Percentiles rank a stretch among this genome's conserved stretches.
Evolutionary conservation across 169 alveolate species (phyloP).

Genomic region (Pseudocohnilembus persalinus): DNA sequence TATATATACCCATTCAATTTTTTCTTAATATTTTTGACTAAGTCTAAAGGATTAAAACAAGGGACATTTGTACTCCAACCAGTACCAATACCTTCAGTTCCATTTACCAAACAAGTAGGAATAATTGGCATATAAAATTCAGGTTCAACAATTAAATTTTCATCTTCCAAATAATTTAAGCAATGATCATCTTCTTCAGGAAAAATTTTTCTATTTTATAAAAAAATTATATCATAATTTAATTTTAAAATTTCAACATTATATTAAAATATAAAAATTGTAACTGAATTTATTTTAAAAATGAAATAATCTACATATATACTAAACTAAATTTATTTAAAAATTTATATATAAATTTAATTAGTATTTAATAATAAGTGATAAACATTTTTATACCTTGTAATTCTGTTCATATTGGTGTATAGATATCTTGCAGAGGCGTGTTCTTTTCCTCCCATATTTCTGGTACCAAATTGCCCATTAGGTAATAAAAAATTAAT

Average conservation of each 20-base stretch:
- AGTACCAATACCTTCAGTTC: constrained; percentile 99
- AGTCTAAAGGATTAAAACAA: constrained; percentile 79
- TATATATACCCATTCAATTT: constrained; percentile 81
- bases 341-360: too few species aligned
- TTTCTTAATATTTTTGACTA: constrained; percentile 91
- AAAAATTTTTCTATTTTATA: constrained; percentile 12
- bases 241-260: too few species aligned
- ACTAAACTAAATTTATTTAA: too few species aligned
- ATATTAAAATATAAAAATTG: too few species aligned
- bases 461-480: constrained; percentile 99
- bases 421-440: constrained; percentile 75
- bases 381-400: constrained; percentile 27
- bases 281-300: too few species aligned
- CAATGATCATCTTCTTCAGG: constrained; percentile 51
- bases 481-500: constrained; percentile 92
- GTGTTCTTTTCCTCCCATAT: constrained; percentile 98
- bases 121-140: constrained; percentile 98
- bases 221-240: too few species aligned
- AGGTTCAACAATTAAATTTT: constrained; percentile 99
- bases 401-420: constrained; percentile 57
- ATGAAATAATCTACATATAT: too few species aligned
- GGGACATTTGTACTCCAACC: constrained; percentile 90
- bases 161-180: constrained; percentile 94
- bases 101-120: constrained; percentile 98
- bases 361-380: too few species aligned